Evolutionary conservation across 1,284 basidiomycete genomes (phyloP).

Genomic region (Coniferiporia sulphurascens): DNA sequence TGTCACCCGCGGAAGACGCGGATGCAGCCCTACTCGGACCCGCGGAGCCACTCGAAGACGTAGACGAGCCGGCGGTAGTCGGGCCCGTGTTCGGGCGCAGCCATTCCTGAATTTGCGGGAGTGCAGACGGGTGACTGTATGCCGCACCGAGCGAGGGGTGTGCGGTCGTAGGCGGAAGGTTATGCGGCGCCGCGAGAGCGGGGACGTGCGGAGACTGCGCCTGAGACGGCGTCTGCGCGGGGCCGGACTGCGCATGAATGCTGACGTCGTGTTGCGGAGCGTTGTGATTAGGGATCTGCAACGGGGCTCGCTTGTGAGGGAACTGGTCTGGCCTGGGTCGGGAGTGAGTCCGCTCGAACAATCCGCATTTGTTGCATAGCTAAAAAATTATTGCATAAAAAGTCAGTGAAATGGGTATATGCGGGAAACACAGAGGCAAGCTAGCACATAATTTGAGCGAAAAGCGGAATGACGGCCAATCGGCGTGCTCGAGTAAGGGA

Average conservation of each 20-base stretch:
- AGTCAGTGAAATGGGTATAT: constrained; percentile 8
- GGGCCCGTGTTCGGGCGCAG: constrained; percentile 3
- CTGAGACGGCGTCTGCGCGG: background rate
- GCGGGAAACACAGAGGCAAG: background rate
- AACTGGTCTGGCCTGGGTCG: constrained; percentile 76
- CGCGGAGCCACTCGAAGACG: constrained; percentile 9
- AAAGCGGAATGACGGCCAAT: background rate
- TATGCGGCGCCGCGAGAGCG: background rate
- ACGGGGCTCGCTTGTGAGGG: constrained; percentile 70
- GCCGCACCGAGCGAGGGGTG: constrained; percentile 14
- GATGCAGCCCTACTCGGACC: constrained; percentile 10
- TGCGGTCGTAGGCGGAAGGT: constrained; percentile 13
- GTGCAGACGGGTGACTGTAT: constrained; percentile 10
- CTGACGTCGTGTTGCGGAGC: background rate
- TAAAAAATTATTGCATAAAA: constrained; percentile 26
- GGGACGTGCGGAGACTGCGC: background rate
- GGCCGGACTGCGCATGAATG: background rate
- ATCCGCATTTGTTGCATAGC: constrained; percentile 84
- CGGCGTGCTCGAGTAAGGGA: background rate
- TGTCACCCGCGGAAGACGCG: constrained; percentile 10
- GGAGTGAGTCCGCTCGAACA: constrained; percentile 79
- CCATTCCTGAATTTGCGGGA: constrained; percentile 20
- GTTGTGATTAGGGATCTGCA: constrained; percentile 38
- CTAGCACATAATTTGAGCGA: too few species aligned
- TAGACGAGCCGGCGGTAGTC: background rate